Base-by-base conservation (phyloP, 1,284 basidiomycete species). In the Ceratobasidium sp. region DNA sequence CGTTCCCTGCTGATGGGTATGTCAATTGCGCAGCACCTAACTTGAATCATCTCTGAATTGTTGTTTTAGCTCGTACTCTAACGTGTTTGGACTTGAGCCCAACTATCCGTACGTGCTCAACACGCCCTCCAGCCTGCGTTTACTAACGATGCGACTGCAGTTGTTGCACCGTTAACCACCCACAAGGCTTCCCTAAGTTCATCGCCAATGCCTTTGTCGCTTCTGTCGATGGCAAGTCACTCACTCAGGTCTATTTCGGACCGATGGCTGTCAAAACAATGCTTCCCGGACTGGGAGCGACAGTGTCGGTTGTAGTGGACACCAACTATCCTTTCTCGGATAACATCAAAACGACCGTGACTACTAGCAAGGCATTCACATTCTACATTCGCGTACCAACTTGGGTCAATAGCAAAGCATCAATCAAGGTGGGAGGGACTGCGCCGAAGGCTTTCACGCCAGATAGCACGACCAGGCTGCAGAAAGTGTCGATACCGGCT, bases 141-240 rank as follows among this genome's bases (percentile, higher is more conserved):
- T 2, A 46, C 40, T 77, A 26, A 76, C 26, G 5, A 5, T 52
- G 4, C 9, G 2, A 20, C 9, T 17, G 46, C 74, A 89, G 88
- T 1, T 90, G 89, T 82, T 91, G 90, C 83, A 90, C 89, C 2
- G 90, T 91, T 77, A 90, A 91, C 78, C 88, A 89, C 80, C 89
- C 89, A 7, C 90, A 77, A 82, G 89, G 89, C 52, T 90, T 87
- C 87, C 90, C 90, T 1, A 91, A 90, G 81, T 90, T 91, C 81
- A 86, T 89, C 70, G 85, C 88, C 20, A 90, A 90, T 81, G 85
- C 89, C 0, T 90, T 91, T 82, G 83, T 90, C 12, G 87, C 85
- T 0, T 88, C 88, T 2, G 84, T 88, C 2, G 87, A 90, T 82
- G 82, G 86, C 54, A 82, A 84, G 38, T 88, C 88, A 0, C 85